Base-by-base conservation (phyloP, 2,329 filamentous ascomycete genomes). In the Ilyonectria mors-panacis region DNA sequence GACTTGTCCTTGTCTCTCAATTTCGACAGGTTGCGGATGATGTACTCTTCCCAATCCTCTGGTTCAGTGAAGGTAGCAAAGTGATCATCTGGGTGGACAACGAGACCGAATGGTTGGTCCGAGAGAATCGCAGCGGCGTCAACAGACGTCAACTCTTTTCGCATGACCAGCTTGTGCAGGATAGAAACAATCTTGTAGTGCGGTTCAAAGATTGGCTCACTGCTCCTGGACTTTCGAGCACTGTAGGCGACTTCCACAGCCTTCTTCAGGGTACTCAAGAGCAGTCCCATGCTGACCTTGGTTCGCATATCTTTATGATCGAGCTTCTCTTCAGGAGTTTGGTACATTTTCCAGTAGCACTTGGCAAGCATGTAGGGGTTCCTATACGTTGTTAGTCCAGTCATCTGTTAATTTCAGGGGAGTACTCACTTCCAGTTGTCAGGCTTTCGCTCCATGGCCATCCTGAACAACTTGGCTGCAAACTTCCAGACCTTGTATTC, bases 131-230 rank as follows among this genome's bases (percentile, higher is more conserved):
- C 76, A 39, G 85, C 86, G 0, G 83, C 88, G 17, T 85, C 83
- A 51, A 84, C 81, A n/a, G 81, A 80, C 2, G 81, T 68, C 6
- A 90, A 73, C 33, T 88, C 85, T 15, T 82, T 81, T 15, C 83
- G 81, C 37, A 84, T 84, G 17, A 97, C 92, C 26, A 97, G 86
- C 79, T 98, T 97, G 82, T 97, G 91, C 7, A 94, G 82, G 23
- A 96, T 84, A 2, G 93, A 92, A 39, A 96, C 88, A 21, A 97
- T 91, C 81, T 97, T 97, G 85, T 97, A 97, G 78, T 97, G 94
- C 4, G 95, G 95, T 78, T 97, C 95, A 17, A 98, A 86, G 26
- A 97, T 91, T 0, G 93, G 94, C 67, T 97, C 94, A 21, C 86
- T 90, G 76, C 85, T 83, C 15, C 87, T 83, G 5, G 87, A 86